Conservation (phyloP, 1,139 yeast genomes). For the Groenewaldozyma auringiensis region DNA sequence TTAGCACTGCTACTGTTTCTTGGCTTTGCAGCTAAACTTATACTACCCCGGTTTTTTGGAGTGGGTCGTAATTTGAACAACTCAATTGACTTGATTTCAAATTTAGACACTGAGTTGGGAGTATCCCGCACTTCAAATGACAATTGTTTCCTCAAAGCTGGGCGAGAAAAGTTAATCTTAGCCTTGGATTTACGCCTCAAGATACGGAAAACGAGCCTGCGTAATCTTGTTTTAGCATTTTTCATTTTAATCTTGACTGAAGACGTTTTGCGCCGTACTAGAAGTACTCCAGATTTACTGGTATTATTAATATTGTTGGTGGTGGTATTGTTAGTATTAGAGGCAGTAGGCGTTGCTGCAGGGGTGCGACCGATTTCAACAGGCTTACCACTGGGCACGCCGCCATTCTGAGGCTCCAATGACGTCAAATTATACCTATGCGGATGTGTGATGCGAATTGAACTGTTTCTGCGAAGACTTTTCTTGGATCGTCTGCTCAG, state of each 20-base stretch:
- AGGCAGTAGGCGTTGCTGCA: background rate
- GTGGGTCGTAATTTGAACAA: slow-evolving; percentile 14
- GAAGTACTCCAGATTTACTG: slow-evolving; percentile 12
- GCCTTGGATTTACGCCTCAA: slow-evolving; percentile 18
- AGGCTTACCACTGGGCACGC: no score
- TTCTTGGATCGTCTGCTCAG: background rate
- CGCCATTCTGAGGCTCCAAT: no score
- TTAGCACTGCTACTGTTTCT: background rate
- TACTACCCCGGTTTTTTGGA: slow-evolving; percentile 1
- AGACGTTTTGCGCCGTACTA: slow-evolving; percentile 19
- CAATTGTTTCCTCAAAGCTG: slow-evolving; percentile 16
- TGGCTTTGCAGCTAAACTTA: background rate
- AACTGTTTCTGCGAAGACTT: background rate
- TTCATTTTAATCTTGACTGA: slow-evolving; percentile 9
- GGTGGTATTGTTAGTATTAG: slow-evolving; percentile 9
- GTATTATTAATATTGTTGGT: background rate
- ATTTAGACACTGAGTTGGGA: slow-evolving; percentile 13
- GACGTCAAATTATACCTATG: background rate
- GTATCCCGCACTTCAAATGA: slow-evolving; percentile 21
- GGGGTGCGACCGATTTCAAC: no score
- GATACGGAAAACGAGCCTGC: slow-evolving; percentile 17
- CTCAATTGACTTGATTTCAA: slow-evolving; percentile 13
- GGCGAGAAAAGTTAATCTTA: slow-evolving; percentile 16
- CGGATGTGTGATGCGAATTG: slow-evolving; percentile 2
- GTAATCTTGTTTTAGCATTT: slow-evolving; percentile 18